phyloP scores from a whole-genome alignment of 257 asterid species.

The Echium plantagineum region DNA sequence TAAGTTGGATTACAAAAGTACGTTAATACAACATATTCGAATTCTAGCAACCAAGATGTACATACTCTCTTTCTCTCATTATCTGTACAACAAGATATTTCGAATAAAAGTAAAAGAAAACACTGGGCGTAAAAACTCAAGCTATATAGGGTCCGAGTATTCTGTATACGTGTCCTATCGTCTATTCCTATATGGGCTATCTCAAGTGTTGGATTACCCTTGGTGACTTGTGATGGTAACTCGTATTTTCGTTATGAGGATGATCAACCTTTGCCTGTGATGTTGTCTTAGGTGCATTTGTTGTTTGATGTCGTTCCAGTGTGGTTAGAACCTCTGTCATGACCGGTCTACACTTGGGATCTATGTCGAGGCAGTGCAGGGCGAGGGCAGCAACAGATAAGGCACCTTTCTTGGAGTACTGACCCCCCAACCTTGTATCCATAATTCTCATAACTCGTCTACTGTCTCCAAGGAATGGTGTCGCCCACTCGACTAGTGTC shows the following conservation, averaged over 20 bases:
- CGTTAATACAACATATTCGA: too few species aligned
- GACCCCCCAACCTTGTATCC: conserved; percentile 61
- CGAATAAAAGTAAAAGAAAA: too few species aligned
- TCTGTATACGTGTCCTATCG: background rate
- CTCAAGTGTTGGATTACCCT: background rate
- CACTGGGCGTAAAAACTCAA: background rate
- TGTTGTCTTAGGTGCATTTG: conserved; percentile 12
- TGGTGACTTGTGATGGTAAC: background rate
- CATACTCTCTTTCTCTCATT: too few species aligned
- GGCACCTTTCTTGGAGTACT: conserved; percentile 47
- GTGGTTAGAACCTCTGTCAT: conserved; percentile 37
- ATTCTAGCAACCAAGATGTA: too few species aligned
- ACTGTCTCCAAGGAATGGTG: conserved; percentile 34
- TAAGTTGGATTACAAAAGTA: too few species aligned
- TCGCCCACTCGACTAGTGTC: conserved; percentile 59
- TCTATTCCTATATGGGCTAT: background rate
- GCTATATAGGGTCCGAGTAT: background rate
- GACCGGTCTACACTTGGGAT: conserved; percentile 37
- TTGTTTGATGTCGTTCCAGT: conserved; percentile 24
- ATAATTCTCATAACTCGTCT: conserved; percentile 48
- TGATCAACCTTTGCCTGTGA: conserved; percentile 15
- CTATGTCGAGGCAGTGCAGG: conserved; percentile 34
- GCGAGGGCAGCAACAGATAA: conserved; percentile 44
- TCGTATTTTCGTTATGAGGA: background rate
- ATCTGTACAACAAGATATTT: too few species aligned